Conservation (phyloP, 176 grass and related monocot species). For the bread wheat (Triticum aestivum) region DNA sequence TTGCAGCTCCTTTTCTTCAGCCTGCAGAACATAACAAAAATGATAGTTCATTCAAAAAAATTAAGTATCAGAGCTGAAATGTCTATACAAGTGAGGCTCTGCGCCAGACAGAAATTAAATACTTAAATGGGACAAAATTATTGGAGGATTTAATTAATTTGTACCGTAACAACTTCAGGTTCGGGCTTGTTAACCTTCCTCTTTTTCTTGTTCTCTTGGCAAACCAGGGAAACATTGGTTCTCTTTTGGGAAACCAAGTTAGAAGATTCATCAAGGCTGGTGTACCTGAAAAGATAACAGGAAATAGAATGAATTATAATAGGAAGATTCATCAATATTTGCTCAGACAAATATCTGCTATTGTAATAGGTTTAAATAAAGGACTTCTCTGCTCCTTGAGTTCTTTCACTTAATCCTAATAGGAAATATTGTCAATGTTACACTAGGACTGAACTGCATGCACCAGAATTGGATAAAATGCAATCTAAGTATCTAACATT, state of each 20-base stretch:
- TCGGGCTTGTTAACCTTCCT: conserved; percentile 46
- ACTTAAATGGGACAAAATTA: conserved; percentile 1
- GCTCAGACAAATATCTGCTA: background rate
- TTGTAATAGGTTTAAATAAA: background rate
- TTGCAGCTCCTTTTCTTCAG: conserved; percentile 45
- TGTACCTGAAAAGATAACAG: conserved; percentile 48
- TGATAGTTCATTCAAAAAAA: conserved; percentile 1
- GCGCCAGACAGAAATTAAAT: background rate
- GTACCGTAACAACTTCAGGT: conserved; percentile 37
- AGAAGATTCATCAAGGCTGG: conserved; percentile 41
- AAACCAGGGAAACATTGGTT: conserved; percentile 42
- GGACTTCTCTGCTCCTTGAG: background rate
- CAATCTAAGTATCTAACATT: background rate
- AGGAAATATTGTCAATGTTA: conserved; percentile 1
- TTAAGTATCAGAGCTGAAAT: conserved; percentile 21
- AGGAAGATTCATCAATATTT: too few species aligned
- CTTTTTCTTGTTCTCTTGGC: conserved; percentile 54
- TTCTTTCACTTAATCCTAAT: background rate
- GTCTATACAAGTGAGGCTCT: background rate
- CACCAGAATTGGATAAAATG: background rate
- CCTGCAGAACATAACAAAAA: conserved; percentile 39
- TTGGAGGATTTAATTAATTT: background rate
- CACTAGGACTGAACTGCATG: background rate
- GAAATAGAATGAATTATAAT: conserved; percentile 8
- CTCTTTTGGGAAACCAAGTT: conserved; percentile 56